Percentiles rank a stretch among this genome's conserved stretches.
Conservation (phyloP, 305 asterid genomes). For the Ruellia speciosa region DNA sequence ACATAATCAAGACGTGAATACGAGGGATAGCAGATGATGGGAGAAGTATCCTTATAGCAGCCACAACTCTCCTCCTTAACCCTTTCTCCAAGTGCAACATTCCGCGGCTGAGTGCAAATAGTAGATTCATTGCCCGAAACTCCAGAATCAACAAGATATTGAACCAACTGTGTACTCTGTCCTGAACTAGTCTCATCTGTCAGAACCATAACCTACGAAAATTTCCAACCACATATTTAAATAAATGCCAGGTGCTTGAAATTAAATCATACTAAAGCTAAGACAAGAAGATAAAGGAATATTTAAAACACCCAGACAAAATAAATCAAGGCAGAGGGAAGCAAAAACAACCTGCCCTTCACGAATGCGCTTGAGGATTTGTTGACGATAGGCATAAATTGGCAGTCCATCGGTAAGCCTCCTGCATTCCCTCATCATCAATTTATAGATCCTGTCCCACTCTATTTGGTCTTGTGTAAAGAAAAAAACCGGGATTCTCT, state of each 20-base stretch:
- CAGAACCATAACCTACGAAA: constrained; percentile 55
- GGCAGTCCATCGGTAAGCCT: constrained; percentile 86
- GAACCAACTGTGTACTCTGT: constrained; percentile 94
- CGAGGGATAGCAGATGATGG: constrained; percentile 45
- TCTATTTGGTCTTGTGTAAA: constrained; percentile 32
- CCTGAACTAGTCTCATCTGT: constrained; percentile 96
- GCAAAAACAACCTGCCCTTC: constrained; percentile 50
- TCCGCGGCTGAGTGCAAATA: constrained; percentile 93
- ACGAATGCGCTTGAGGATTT: constrained; percentile 43
- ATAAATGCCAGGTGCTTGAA: neutral
- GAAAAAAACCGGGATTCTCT: constrained; percentile 25
- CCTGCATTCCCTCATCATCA: constrained; percentile 66
- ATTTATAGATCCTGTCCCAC: constrained; percentile 50
- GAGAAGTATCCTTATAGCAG: constrained; percentile 38
- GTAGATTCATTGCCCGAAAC: constrained; percentile 43
- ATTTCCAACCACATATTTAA: constrained; percentile 13
- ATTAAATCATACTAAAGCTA: neutral
- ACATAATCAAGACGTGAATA: constrained; percentile 48
- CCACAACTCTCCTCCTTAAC: constrained; percentile 73
- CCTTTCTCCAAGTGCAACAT: constrained; percentile 72
- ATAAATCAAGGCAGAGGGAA: constrained; percentile 1
- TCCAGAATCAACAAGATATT: constrained; percentile 81
- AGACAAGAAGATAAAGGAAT: neutral
- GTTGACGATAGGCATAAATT: constrained; percentile 44
- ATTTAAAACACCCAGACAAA: neutral